Evolutionary conservation across 371 early-diverging fungal species (phyloP), one percentile per base, ranked within the genome.

Genomic region (Rhizopus stolonifer): DNA sequence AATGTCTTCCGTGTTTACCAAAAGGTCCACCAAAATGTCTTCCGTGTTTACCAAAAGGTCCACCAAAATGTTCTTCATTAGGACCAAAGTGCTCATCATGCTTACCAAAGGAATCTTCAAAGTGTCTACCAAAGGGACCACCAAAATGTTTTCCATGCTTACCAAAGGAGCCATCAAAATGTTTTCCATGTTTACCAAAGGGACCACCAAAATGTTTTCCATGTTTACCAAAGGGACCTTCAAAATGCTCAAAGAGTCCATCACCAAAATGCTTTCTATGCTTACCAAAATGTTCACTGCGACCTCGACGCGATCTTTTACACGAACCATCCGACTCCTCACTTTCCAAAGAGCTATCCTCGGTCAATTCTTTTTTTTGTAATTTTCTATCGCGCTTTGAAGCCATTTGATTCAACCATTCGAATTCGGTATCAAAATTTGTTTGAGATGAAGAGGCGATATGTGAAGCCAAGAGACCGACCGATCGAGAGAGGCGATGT

Each of bases 391-490:
- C 42, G 15, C 36, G 14, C 15, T n/a, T 8, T 14, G 42, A 21
- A 19, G 6, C 9, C 42, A 21, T 9, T 38, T 21, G 33, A 3
- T 45, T 39, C 7, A 57, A 34, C 19, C 24, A 23, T 26, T 39
- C 11, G 3, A 57, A 57, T 39, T 50, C 58, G 26, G 15, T 10
- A 1, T 57, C 52, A 22, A 57, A 51, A 4, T 36, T 17, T n/a
- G 23, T 22, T 46, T 51, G 33, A 19, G 29, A n/a, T 3, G 18
- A 10, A 17, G 29, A 10, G 1, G 58, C 45, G 10, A 57, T 51
- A 11, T 22, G 17, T 1, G 51, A 51, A 22, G 58, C 58, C 15
- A 51, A 46, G 14, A 51, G 7, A n/a, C 58, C 46, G 8, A 57
- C 32, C 58, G 51, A 57, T 31, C 52, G 21, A 4, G 46, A 29